Conservation (phyloP, 2,329 filamentous ascomycete species). For the Fusarium annulatum region DNA sequence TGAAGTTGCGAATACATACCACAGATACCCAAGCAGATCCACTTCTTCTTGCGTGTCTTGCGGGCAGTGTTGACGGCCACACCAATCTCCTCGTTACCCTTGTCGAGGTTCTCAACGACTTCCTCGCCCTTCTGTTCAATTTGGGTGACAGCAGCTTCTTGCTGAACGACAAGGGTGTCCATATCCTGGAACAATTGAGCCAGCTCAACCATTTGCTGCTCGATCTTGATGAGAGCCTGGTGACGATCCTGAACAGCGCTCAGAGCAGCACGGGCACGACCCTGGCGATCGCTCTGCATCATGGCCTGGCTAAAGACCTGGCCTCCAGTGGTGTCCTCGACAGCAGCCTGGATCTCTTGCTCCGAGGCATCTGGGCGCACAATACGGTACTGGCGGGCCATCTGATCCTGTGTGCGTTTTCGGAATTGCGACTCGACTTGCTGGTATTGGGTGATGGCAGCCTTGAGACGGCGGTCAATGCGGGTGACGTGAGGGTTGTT, state of each 20-base stretch:
- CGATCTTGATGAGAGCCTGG: slow-evolving; percentile 89
- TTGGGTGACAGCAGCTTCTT: slow-evolving; percentile 81
- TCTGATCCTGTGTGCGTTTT: slow-evolving; percentile 82
- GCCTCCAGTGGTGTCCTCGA: slow-evolving; percentile 75
- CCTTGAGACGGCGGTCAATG: slow-evolving; percentile 82
- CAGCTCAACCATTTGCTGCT: slow-evolving; percentile 88
- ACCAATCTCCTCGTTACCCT: slow-evolving; percentile 85
- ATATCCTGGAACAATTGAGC: slow-evolving; percentile 90
- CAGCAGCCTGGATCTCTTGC: slow-evolving; percentile 79
- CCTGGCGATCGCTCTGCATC: slow-evolving; percentile 81
- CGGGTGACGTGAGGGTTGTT: slow-evolving; percentile 85
- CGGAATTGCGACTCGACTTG: slow-evolving; percentile 82
- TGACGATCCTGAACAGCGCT: slow-evolving; percentile 86
- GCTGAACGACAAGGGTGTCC: slow-evolving; percentile 85
- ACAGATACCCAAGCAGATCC: slow-evolving; percentile 87
- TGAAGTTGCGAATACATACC: slow-evolving; percentile 55
- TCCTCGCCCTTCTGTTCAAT: slow-evolving; percentile 92
- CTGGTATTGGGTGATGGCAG: slow-evolving; percentile 85
- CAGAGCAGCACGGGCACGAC: slow-evolving; percentile 83
- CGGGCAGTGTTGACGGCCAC: slow-evolving; percentile 85
- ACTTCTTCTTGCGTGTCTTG: slow-evolving; percentile 91
- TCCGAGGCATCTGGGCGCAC: slow-evolving; percentile 85
- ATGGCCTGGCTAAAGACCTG: slow-evolving; percentile 92
- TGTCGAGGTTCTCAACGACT: slow-evolving; percentile 83
- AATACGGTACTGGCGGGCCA: slow-evolving; percentile 90